phyloP scores from a whole-genome alignment of 331 rosid species.

The Quercus lobata region DNA sequence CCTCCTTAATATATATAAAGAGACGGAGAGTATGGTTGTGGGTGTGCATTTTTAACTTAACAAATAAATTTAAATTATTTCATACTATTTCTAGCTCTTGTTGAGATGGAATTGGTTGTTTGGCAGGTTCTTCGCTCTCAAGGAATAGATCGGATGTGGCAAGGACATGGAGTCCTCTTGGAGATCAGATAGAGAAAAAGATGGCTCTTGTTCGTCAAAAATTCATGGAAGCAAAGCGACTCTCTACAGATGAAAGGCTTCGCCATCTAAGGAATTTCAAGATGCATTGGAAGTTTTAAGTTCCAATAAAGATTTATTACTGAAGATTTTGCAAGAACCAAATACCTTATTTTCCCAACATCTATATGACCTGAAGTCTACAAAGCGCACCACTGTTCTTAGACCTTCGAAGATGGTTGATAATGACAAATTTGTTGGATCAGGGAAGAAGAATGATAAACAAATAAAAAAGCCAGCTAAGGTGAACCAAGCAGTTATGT shows the following conservation, averaged over 20 bases:
- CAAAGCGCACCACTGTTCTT: too few species aligned
- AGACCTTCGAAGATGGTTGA: too few species aligned
- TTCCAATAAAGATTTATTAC: slow-evolving; percentile 69
- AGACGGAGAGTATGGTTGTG: too few species aligned
- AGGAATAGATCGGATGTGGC: slow-evolving; percentile 61
- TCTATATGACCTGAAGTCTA: too few species aligned
- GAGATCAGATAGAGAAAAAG: neutral
- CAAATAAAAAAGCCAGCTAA: too few species aligned
- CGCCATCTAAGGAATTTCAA: slow-evolving; percentile 71
- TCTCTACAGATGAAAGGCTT: slow-evolving; percentile 61
- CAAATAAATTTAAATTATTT: too few species aligned
- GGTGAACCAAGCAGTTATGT: too few species aligned
- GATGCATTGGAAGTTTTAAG: slow-evolving; percentile 80
- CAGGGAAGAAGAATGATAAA: too few species aligned
- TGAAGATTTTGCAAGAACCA: slow-evolving; percentile 62
- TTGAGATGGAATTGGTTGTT: slow-evolving; percentile 11
- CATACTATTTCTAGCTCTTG: neutral
- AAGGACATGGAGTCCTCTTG: slow-evolving; percentile 44
- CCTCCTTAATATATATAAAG: too few species aligned
- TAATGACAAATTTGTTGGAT: too few species aligned
- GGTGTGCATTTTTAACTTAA: too few species aligned
- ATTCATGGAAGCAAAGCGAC: slow-evolving; percentile 62
- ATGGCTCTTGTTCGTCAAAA: slow-evolving; percentile 76
- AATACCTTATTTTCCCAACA: neutral
- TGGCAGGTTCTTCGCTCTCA: slow-evolving; percentile 56